These are phyloP conservation scores for Penicillium palitans DNA, from an alignment of 2,329 filamentous ascomycete species.

Conservation along the genomic window DNA sequence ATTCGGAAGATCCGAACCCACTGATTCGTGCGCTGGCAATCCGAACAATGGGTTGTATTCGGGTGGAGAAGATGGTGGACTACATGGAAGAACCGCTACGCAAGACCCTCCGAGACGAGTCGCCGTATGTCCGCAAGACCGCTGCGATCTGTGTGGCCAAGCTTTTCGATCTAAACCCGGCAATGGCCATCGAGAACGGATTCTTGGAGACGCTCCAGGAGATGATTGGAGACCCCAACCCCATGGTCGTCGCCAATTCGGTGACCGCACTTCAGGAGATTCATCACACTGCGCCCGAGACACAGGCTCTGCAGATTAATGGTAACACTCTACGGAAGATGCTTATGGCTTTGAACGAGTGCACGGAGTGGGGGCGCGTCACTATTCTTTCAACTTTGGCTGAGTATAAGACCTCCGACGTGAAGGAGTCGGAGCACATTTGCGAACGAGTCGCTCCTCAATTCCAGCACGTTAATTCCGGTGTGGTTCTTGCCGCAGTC, in stretches of 20 bases:
- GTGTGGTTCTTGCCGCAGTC: slow-evolving; percentile 93
- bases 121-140: slow-evolving; percentile 96
- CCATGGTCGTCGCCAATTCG: slow-evolving; percentile 98
- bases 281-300: slow-evolving; percentile 84
- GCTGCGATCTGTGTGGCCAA: slow-evolving; percentile 98
- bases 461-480: slow-evolving; percentile 97
- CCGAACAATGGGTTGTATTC: slow-evolving; percentile 96
- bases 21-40: slow-evolving; percentile 92
- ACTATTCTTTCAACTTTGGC: slow-evolving; percentile 89
- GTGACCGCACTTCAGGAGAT: slow-evolving; percentile 94
- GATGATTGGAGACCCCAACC: slow-evolving; percentile 94
- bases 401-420: slow-evolving; percentile 80
- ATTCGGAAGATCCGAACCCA: slow-evolving; percentile 97
- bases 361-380: slow-evolving; percentile 96
- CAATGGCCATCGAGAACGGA: slow-evolving; percentile 93
- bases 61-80: slow-evolving; percentile 99
- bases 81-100: slow-evolving; percentile 98
- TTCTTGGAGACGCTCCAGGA: slow-evolving; percentile 94
- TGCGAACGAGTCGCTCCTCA: slow-evolving; percentile 95
- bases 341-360: slow-evolving; percentile 94
- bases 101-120: slow-evolving; percentile 95
- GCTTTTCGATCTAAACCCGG: slow-evolving; percentile 89
- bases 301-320: slow-evolving; percentile 79
- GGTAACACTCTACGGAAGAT: slow-evolving; percentile 87
- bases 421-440: slow-evolving; percentile 97